These are phyloP conservation scores for Aspergillus egyptiacus DNA, from an alignment of 495 filamentous ascomycete genomes.

Conservation along the genomic window DNA sequence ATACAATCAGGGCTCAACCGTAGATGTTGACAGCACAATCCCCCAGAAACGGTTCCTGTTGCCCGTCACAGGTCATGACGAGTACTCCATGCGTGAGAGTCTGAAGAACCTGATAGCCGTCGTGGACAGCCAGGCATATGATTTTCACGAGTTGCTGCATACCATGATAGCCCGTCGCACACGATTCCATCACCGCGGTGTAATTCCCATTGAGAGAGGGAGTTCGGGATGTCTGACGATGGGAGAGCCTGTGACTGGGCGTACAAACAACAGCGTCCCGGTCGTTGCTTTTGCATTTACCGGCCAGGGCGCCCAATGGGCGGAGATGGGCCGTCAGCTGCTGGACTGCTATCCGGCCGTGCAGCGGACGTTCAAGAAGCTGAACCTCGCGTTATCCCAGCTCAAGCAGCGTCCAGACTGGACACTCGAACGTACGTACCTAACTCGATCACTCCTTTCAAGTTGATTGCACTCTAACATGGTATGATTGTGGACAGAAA, in stretches of 20 bases:
- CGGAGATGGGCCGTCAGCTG: too few relatives aligned
- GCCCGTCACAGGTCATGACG: background rate
- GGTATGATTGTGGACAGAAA: too few relatives aligned
- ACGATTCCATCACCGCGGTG: background rate
- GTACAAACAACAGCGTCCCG: background rate
- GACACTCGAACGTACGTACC: too few relatives aligned
- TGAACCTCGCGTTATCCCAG: too few relatives aligned
- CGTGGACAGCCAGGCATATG: background rate
- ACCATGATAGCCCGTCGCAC: background rate
- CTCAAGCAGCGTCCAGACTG: too few relatives aligned
- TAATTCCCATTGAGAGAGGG: background rate
- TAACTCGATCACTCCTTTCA: too few relatives aligned
- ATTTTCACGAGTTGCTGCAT: background rate
- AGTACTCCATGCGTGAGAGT: background rate
- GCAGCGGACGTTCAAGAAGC: too few relatives aligned
- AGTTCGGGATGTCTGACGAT: background rate
- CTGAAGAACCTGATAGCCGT: too few relatives aligned
- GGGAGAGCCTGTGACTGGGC: background rate
- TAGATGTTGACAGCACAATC: background rate
- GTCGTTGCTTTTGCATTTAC: background rate
- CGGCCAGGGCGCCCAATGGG: background rate
- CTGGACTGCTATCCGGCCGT: too few relatives aligned
- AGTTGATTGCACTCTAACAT: too few relatives aligned
- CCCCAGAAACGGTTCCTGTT: background rate
- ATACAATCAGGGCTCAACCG: background rate